Evolutionary conservation across 2,329 filamentous ascomycete genomes (phyloP).

Genomic region (Microdochium bolleyi): DNA sequence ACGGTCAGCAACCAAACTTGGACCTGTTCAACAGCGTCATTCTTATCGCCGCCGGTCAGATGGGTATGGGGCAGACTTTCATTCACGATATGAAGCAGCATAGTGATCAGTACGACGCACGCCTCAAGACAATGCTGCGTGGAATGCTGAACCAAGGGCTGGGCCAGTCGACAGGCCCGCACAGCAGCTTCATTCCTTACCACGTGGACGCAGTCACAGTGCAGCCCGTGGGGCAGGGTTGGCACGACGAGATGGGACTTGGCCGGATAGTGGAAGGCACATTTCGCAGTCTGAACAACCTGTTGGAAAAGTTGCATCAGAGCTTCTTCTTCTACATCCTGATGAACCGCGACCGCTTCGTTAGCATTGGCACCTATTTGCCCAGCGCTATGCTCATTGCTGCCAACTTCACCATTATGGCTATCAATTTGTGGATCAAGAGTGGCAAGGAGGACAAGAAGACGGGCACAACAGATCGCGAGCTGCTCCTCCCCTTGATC

Average conservation of each 20-base stretch:
- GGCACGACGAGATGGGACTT: constrained; percentile 97
- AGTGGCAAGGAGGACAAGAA: constrained; percentile 52
- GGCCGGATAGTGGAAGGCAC: constrained; percentile 84
- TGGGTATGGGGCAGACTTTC: constrained; percentile 69
- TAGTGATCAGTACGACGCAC: constrained; percentile 68
- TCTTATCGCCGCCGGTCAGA: constrained; percentile 79
- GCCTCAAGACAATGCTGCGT: constrained; percentile 79
- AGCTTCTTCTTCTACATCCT: constrained; percentile 99
- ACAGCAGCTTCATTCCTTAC: constrained; percentile 95
- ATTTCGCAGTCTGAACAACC: constrained; percentile 89
- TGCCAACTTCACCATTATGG: constrained; percentile 90
- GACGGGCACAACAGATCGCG: constrained; percentile 28
- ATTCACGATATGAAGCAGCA: constrained; percentile 83
- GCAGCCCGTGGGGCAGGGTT: constrained; percentile 81
- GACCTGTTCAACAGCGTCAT: constrained; percentile 94
- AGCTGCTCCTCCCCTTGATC: constrained; percentile 64
- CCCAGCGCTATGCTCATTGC: constrained; percentile 97
- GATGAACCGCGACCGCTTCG: constrained; percentile 85
- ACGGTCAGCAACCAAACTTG: constrained; percentile 90
- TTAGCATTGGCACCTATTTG: constrained; percentile 95
- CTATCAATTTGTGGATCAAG: constrained; percentile 87
- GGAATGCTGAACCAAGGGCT: constrained; percentile 91
- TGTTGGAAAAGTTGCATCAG: constrained; percentile 94
- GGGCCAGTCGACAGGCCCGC: constrained; percentile 81
- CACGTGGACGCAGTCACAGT: constrained; percentile 94